phyloP scores from a whole-genome alignment of 805 yeast genomes.

The Groenewaldozyma salmanticensis region DNA sequence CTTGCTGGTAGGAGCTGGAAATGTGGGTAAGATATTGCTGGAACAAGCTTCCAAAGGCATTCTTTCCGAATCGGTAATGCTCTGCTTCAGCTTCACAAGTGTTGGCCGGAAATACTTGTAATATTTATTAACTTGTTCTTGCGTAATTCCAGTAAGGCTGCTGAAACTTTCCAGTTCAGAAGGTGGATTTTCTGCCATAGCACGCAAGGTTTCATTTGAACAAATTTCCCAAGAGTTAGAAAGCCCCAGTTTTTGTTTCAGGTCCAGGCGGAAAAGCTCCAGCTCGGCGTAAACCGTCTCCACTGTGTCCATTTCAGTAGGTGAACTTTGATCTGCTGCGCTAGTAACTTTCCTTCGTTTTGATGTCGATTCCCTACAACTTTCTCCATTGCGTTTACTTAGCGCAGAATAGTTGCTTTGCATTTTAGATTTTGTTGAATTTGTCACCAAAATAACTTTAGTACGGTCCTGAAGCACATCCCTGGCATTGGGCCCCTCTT shows the following conservation, averaged over 20 bases:
- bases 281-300: conserved; percentile 10
- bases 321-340: conserved; percentile 9
- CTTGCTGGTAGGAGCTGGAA: background rate
- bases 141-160: conserved; percentile 30
- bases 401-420: background rate
- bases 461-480: conserved; percentile 34
- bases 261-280: conserved; percentile 7
- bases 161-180: conserved; percentile 38
- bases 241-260: conserved; percentile 1
- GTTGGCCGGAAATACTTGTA: conserved; percentile 34
- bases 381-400: background rate
- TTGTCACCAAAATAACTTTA: conserved; percentile 13
- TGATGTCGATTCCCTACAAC: background rate
- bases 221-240: conserved; percentile 3
- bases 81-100: conserved; percentile 26
- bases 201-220: conserved; percentile 23
- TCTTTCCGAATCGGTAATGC: too few species aligned
- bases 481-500: conserved; percentile 47
- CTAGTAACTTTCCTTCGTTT: background rate
- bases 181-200: conserved; percentile 49
- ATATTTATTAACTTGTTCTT: conserved; percentile 20
- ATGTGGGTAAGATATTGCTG: background rate
- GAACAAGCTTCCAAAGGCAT: too few species aligned
- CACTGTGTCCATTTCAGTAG: background rate
- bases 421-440: background rate